phyloP scores from a whole-genome alignment of 176 grass and related monocot genomes.

The Triticum urartu region DNA sequence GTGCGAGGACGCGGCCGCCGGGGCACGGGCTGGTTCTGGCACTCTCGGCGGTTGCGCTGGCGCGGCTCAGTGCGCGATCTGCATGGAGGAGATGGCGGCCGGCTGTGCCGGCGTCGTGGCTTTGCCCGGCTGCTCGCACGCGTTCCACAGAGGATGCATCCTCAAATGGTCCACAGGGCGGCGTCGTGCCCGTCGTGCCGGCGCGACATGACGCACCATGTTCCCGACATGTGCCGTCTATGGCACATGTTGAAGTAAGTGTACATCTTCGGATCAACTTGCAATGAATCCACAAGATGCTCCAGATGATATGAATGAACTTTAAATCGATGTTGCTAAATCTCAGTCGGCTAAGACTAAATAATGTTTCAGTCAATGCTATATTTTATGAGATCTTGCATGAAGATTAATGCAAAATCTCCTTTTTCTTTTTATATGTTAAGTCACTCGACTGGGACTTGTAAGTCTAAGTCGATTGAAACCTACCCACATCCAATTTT shows the following conservation, averaged over 20 bases:
- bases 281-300: too few species aligned
- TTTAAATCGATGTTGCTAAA: too few species aligned
- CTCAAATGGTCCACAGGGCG: background rate
- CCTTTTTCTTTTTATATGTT: too few species aligned
- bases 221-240: background rate
- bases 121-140: background rate
- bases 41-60: background rate
- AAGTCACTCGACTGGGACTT: too few species aligned
- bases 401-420: too few species aligned
- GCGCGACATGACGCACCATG: background rate
- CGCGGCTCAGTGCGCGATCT: background rate
- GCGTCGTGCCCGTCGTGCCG: background rate
- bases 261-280: too few species aligned
- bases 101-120: background rate
- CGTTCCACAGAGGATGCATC: background rate
- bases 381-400: too few species aligned
- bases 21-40: background rate
- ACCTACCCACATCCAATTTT: too few species aligned
- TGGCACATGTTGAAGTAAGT: background rate
- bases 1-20: background rate
- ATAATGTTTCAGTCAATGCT: too few species aligned
- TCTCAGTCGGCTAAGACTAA: too few species aligned
- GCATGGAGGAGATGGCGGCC: background rate
- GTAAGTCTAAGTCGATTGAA: too few species aligned
- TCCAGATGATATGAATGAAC: too few species aligned